Base-by-base conservation (phyloP, 805 yeast genomes). In the Wickerhamomyces chaumierensis region DNA sequence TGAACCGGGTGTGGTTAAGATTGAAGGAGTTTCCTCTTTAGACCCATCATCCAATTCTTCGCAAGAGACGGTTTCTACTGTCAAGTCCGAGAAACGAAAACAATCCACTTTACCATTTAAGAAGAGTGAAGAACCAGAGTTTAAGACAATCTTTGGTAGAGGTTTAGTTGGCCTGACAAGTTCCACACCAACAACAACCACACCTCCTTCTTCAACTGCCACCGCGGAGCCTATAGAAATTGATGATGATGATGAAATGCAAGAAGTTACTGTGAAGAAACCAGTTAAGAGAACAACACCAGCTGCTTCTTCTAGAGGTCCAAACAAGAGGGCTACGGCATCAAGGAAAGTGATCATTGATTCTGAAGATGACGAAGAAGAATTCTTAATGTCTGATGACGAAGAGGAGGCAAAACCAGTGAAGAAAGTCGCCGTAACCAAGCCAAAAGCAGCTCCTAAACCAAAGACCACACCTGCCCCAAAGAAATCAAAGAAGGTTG, bases 121-220 rank as follows among this genome's bases (percentile, higher is more conserved):
- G 36, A 46, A 48, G 38, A 42, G 45, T 33, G 38, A 44, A 34
- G 49, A 48, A 34, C 52, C 55, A 7, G 38, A 52, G 33, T 62
- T 62, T 42, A 56, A 55, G 34, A 48, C 63, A 18, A 47, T 65
- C 8, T 64, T 65, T 42, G 68, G 69, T 5, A 46, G 38, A n/a
- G 51, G 52, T 13, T 48, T 53, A 1, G 58, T 55, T 41, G 62
- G 61, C 4, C 57, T 17, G 39, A 39, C 4, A 27, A 7, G 9
- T 11, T 41, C 41, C 19, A 37, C 38, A 9, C 20, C 31, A 16
- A 37, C 39, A 2, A 35, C 40, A 8, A 33, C 40, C 18, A 19
- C 36, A 8, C n/a, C n/a, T 7, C 20, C 20, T 21, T 20, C n/a
- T 11, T n/a, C 29, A 7, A 25, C 14, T 18, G 5, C 29, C 7